Base-by-base conservation (phyloP, 805 yeast genomes). In the Vanderwaltozyma polyspora region DNA sequence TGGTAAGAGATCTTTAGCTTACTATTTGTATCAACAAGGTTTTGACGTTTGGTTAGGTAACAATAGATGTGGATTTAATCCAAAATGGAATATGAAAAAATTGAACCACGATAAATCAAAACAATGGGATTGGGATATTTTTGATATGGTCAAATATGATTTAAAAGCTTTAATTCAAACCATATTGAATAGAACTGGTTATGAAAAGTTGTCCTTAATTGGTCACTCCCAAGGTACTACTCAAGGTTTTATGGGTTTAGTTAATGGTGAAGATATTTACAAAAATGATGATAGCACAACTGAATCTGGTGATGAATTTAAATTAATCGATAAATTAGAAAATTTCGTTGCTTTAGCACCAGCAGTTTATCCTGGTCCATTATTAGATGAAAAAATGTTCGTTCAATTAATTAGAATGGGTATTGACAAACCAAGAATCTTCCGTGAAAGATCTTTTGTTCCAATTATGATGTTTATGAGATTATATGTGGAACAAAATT, bases 221-320 rank as follows among this genome's bases (percentile, higher is more conserved):
- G 86, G 87, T 2, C 98, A 89, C 53, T 83, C 94, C 12, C 97
- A 91, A 57, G 97, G 97, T 1, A 85, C 95, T 3, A 74, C 95
- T 0, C 94, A 86, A 55, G 67, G 79, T 0, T 79, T 85, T 38
- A 60, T 82, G 46, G 72, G 85, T 32, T 59, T 89, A 21, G 69
- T 79, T 18, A 60, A 63, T 33, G 68, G 66, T 24, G 53, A 46
- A 23, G 29, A 45, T 7, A 29, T 49, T 2, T 42, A 42, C 25
- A 39, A 38, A 13, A 41, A 39, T 21, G 39, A 39, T 13, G 23
- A 21, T 21, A 8, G 10, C 10, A 21, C 7, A 21, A 10, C 7
- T 10, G 23, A 21, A 8, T 32, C 24, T 29, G 36, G 37, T 18
- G 36, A 34, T 14, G 23, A 29, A 27, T 36, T 36, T 25, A 39